These are phyloP conservation scores for Hemisphaericaspora nanyangensis DNA, from an alignment of 805 yeast genomes.

Conservation along the genomic window DNA sequence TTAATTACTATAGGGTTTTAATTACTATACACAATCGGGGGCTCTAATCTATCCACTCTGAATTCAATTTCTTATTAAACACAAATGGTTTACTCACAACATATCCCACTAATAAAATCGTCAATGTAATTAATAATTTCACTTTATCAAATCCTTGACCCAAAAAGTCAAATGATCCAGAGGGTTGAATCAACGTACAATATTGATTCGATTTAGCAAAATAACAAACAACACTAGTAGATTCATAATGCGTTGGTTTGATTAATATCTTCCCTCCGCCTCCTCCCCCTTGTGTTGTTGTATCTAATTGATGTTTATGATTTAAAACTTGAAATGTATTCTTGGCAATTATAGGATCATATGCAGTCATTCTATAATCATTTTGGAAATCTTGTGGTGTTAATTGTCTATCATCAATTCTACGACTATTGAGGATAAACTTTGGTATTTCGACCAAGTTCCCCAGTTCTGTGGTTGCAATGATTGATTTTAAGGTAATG, in stretches of 20 bases:
- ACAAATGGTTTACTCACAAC: constrained; percentile 57
- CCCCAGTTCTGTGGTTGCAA: constrained; percentile 57
- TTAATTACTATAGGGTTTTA: too few species aligned
- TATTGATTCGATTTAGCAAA: constrained; percentile 62
- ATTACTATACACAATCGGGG: not conserved
- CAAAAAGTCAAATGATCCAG: constrained; percentile 77
- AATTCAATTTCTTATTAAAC: constrained; percentile 47
- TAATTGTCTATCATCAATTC: constrained; percentile 55
- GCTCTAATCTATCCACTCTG: constrained; percentile 44
- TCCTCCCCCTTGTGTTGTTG: constrained; percentile 10
- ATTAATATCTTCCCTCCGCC: constrained; percentile 23
- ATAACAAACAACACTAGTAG: constrained; percentile 69
- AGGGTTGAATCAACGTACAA: constrained; percentile 75
- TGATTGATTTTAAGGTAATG: constrained; percentile 47
- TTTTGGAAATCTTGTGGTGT: constrained; percentile 46
- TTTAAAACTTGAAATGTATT: constrained; percentile 32
- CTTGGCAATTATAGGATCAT: constrained; percentile 57
- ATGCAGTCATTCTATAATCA: constrained; percentile 59
- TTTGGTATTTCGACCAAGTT: constrained; percentile 71
- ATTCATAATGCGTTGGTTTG: constrained; percentile 66
- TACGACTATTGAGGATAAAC: constrained; percentile 59
- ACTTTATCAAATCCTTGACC: constrained; percentile 62
- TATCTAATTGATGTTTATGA: constrained; percentile 31
- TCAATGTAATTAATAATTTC: constrained; percentile 59
- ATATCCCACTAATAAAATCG: constrained; percentile 44